These are phyloP conservation scores for Eimeria praecox DNA, from an alignment of 169 alveolate species.

Conservation along the genomic window DNA sequence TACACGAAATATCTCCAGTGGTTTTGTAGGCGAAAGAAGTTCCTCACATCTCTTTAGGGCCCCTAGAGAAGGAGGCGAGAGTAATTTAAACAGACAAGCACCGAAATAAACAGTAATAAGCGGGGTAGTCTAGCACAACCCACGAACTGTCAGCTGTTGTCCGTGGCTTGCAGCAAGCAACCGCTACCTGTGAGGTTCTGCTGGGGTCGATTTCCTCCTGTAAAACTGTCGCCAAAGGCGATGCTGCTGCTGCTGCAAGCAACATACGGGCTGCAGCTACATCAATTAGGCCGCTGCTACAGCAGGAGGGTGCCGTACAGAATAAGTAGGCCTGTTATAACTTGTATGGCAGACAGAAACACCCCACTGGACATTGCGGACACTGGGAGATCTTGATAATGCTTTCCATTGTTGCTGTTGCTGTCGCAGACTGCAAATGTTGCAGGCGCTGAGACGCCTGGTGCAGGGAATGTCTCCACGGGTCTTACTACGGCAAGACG, in stretches of 20 bases:
- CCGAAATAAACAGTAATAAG: neutral
- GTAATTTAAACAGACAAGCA: neutral
- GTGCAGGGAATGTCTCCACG: conserved; percentile 62
- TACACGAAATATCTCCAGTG: neutral
- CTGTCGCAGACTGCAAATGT: conserved; percentile 9
- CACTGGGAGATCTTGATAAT: neutral
- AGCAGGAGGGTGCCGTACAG: conserved; percentile 51
- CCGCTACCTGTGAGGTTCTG: conserved; percentile 24
- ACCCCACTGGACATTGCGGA: neutral
- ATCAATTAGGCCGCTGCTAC: conserved; percentile 45
- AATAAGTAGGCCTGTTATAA: neutral
- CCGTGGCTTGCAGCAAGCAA: conserved; percentile 46
- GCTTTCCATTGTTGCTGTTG: neutral
- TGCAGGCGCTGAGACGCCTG: conserved; percentile 34
- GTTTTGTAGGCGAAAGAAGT: neutral
- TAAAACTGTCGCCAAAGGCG: conserved; percentile 10
- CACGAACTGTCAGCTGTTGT: neutral
- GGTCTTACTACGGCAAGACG: conserved; percentile 49
- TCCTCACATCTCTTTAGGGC: neutral
- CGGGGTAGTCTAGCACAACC: no score
- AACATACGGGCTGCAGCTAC: conserved; percentile 21
- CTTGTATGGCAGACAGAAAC: neutral
- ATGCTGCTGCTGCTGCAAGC: conserved; percentile 63
- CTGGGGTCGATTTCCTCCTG: conserved; percentile 34
- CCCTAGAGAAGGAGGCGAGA: neutral